A percentile compares a stretch with the other conserved stretches of the same genome.
Evolutionary conservation across 495 filamentous ascomycete species (phyloP).

Genomic region (Penicillium mononematosum): DNA sequence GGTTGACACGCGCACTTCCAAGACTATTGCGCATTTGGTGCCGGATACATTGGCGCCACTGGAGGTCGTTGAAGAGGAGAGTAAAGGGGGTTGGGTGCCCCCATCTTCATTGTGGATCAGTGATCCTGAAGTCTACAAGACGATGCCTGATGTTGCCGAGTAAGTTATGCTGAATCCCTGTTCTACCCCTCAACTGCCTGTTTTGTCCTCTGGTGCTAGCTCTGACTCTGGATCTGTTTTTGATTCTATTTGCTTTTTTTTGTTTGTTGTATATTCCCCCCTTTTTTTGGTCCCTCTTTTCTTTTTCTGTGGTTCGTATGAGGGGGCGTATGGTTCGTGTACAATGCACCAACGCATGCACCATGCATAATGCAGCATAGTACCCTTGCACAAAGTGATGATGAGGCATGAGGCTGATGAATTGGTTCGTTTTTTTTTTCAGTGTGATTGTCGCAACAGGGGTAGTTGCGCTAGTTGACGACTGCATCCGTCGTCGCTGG

Average conservation of each 20-base stretch:
- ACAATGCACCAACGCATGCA: conserved; percentile 10
- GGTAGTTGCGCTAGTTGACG: conserved; percentile 85
- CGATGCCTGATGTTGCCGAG: conserved; percentile 82
- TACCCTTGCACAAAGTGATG: neutral
- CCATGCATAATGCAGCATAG: neutral
- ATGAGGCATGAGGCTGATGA: conserved; percentile 24
- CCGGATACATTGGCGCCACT: conserved; percentile 71
- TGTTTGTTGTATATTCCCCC: neutral
- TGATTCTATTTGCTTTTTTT: conserved; percentile 7
- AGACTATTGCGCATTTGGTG: conserved; percentile 75
- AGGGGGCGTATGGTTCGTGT: conserved; percentile 1
- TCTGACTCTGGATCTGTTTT: neutral
- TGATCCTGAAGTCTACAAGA: conserved; percentile 64
- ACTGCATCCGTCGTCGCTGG: conserved; percentile 82
- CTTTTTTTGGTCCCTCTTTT: conserved; percentile 5
- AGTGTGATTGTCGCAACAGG: conserved; percentile 90
- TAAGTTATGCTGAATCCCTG: conserved; percentile 56
- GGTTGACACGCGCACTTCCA: conserved; percentile 60
- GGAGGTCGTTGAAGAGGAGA: conserved; percentile 70
- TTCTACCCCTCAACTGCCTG: neutral
- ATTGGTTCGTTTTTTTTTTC: conserved; percentile 12
- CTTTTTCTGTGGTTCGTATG: neutral
- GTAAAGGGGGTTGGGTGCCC: conserved; percentile 86
- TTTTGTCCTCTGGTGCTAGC: neutral
- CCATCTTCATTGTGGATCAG: conserved; percentile 87